Percentiles rank a stretch among this genome's conserved stretches.
phyloP scores from a whole-genome alignment of 768 basidiomycete species.

The Dentipellis sp. region DNA sequence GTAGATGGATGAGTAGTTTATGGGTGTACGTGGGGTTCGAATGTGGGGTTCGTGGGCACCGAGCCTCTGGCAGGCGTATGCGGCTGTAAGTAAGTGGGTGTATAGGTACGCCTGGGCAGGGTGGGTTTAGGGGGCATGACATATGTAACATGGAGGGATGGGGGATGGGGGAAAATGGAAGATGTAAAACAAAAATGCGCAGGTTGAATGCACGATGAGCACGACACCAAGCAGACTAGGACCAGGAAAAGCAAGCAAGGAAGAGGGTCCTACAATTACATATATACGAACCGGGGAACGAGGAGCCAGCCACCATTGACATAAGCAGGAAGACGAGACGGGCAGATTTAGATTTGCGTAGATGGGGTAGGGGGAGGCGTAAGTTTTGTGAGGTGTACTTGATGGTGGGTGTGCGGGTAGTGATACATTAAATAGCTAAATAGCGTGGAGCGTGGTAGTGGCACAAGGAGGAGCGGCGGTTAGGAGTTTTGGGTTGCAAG shows the following conservation, averaged over 20 bases:
- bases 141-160: neutral
- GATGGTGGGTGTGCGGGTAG: neutral
- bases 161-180: slow-evolving; percentile 1
- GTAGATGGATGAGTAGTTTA: neutral
- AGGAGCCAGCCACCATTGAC: neutral
- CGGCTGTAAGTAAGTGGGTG: neutral
- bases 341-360: neutral
- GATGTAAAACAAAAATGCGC: slow-evolving; percentile 15
- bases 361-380: neutral
- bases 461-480: neutral
- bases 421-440: neutral
- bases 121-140: neutral
- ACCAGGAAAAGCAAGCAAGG: too few species aligned
- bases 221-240: neutral
- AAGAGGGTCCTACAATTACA: too few species aligned
- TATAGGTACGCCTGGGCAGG: neutral
- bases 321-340: neutral
- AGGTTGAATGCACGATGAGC: slow-evolving; percentile 21
- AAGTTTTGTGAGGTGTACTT: too few species aligned
- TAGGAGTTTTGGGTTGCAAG: neutral
- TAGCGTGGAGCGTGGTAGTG: neutral
- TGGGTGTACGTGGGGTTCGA: too few species aligned
- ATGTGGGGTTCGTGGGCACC: too few species aligned
- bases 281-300: neutral
- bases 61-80: neutral